Percentiles rank a stretch among this genome's conserved stretches.
phyloP scores from a whole-genome alignment of 805 yeast genomes.

The Ogataea pini region DNA sequence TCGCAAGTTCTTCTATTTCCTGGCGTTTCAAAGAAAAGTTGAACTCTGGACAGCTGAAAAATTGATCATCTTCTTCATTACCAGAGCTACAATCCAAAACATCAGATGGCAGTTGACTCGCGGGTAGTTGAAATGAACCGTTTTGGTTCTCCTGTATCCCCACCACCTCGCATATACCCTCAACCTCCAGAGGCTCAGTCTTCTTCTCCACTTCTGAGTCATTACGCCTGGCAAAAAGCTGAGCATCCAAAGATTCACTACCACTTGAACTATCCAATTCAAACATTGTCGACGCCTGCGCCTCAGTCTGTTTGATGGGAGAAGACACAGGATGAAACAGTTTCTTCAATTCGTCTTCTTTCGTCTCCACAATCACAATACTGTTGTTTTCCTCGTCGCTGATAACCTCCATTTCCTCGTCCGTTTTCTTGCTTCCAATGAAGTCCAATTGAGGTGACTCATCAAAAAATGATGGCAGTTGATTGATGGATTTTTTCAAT shows the following conservation, averaged over 20 bases:
- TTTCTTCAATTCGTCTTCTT: neutral
- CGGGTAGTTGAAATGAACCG: conserved; percentile 13
- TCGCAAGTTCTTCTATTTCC: conserved; percentile 15
- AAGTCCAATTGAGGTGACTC: neutral
- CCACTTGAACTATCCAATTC: neutral
- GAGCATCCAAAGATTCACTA: neutral
- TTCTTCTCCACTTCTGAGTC: too few species aligned
- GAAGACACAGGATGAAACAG: neutral
- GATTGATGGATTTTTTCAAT: conserved; percentile 14
- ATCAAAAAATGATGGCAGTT: conserved; percentile 13
- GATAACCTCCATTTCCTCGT: conserved; percentile 1
- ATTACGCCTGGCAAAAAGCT: too few species aligned
- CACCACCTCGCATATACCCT: neutral
- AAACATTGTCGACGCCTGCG: neutral
- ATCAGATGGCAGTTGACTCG: conserved; percentile 9
- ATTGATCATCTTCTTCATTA: conserved; percentile 8
- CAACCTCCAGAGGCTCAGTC: neutral
- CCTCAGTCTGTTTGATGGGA: neutral
- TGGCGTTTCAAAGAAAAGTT: conserved; percentile 16
- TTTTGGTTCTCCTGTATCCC: neutral
- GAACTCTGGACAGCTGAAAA: conserved; percentile 18
- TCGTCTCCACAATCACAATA: neutral
- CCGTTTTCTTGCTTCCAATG: neutral
- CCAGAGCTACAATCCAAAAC: neutral
- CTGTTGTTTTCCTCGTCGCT: conserved; percentile 8